These are phyloP conservation scores for Ramaria rubella DNA, from an alignment of 768 basidiomycete genomes.

Conservation along the genomic window DNA sequence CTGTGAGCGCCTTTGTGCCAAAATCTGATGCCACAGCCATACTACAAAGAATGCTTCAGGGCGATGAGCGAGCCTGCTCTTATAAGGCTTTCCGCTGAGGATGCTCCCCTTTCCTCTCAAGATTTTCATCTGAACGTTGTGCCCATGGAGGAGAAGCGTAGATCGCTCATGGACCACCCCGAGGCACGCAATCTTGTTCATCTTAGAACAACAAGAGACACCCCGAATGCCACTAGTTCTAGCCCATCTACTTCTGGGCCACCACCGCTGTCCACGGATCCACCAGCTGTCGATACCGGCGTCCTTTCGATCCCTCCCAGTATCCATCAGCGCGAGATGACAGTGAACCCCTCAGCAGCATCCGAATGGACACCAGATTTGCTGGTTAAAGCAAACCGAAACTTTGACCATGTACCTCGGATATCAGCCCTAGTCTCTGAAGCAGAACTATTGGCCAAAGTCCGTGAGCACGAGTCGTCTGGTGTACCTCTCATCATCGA, in stretches of 20 bases:
- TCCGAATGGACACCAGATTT: slow-evolving; percentile 44
- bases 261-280: background rate
- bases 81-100: no score
- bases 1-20: no score
- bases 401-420: slow-evolving; percentile 39
- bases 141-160: background rate
- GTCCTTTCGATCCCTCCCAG: no score
- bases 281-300: background rate
- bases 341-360: background rate
- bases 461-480: slow-evolving; percentile 40
- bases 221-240: background rate
- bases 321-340: no score
- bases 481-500: slow-evolving; percentile 62
- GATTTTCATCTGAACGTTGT: background rate
- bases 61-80: background rate
- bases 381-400: slow-evolving; percentile 32
- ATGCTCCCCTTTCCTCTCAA: background rate
- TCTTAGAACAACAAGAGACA: background rate
- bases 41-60: no score
- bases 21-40: no score
- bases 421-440: slow-evolving; percentile 28
- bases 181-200: background rate
- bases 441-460: slow-evolving; percentile 25
- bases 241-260: background rate
- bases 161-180: background rate